phyloP scores from a whole-genome alignment of 176 grass and related monocot genomes.

The Phyllostachys edulis region DNA sequence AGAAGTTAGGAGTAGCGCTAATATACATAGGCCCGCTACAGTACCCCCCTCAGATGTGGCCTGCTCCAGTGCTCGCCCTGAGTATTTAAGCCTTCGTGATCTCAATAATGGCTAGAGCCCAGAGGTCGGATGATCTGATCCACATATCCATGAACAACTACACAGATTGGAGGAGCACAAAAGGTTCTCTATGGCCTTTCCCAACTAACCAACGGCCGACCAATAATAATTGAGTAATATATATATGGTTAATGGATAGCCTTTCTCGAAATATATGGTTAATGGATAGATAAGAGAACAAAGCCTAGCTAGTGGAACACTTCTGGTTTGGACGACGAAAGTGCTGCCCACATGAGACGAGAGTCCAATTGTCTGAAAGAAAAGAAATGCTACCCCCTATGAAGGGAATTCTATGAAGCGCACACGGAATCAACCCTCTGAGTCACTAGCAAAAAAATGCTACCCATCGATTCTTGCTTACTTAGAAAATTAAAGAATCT shows the following conservation, averaged over 20 bases:
- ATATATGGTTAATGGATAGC: not conserved
- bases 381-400: not conserved
- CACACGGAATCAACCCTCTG: not conserved
- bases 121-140: not conserved
- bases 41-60: not conserved
- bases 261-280: not conserved
- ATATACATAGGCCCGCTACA: no score
- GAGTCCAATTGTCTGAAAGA: not conserved
- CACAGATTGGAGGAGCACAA: not conserved
- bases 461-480: not conserved
- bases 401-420: not conserved
- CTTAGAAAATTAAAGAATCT: not conserved
- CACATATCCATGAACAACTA: not conserved
- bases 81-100: not conserved
- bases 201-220: not conserved
- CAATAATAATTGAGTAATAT: constrained; percentile 19
- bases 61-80: not conserved
- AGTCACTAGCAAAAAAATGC: not conserved
- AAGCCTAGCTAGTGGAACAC: constrained; percentile 4
- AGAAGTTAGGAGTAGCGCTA: not conserved
- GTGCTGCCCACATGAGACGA: not conserved
- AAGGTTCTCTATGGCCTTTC: not conserved
- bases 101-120: not conserved
- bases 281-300: not conserved
- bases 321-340: not conserved